These are phyloP conservation scores for Salinomyces thailandicus DNA, from an alignment of 2,329 filamentous ascomycete species.

Conservation along the genomic window DNA sequence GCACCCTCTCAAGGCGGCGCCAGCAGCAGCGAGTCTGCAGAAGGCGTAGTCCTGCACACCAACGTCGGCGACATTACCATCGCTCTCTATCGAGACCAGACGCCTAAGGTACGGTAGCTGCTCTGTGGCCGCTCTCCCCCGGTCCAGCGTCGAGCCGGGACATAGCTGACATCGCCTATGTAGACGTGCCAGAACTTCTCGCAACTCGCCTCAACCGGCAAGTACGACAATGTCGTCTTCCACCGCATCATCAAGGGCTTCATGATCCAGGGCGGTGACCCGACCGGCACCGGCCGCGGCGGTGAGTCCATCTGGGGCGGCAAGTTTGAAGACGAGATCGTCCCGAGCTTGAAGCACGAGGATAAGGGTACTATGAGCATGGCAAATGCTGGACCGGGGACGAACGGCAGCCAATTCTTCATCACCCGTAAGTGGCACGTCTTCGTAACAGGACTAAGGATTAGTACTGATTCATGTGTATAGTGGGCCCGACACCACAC, in stretches of 20 bases:
- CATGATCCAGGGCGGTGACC: slow-evolving; percentile 67
- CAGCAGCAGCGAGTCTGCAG: slow-evolving; percentile 10
- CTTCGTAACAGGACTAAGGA: slow-evolving; percentile 87
- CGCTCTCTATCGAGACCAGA: slow-evolving; percentile 22
- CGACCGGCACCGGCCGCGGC: slow-evolving; percentile 42
- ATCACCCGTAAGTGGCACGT: slow-evolving; percentile 69
- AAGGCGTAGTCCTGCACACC: slow-evolving; percentile 24
- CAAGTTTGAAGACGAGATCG: slow-evolving; percentile 88
- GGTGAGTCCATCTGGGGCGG: slow-evolving; percentile 72
- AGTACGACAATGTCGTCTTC: slow-evolving; percentile 28
- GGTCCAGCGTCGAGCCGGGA: too few species aligned
- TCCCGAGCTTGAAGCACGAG: slow-evolving; percentile 62
- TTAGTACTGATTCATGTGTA: slow-evolving; percentile 43
- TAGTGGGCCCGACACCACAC: slow-evolving; percentile 72
- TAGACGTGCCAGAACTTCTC: slow-evolving; percentile 28
- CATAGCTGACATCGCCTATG: not conserved
- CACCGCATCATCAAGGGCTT: slow-evolving; percentile 63
- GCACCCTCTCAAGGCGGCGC: slow-evolving; percentile 4
- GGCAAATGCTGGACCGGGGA: slow-evolving; percentile 87
- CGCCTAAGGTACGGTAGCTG: slow-evolving; percentile 18
- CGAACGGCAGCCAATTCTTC: slow-evolving; percentile 95
- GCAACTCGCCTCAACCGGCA: slow-evolving; percentile 23
- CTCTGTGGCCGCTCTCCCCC: not conserved
- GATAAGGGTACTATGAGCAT: slow-evolving; percentile 74
- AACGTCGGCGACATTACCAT: slow-evolving; percentile 27